Evolutionary conservation across 345 rosid species (phyloP).

Genomic region (Sonneratia caseolaris): DNA sequence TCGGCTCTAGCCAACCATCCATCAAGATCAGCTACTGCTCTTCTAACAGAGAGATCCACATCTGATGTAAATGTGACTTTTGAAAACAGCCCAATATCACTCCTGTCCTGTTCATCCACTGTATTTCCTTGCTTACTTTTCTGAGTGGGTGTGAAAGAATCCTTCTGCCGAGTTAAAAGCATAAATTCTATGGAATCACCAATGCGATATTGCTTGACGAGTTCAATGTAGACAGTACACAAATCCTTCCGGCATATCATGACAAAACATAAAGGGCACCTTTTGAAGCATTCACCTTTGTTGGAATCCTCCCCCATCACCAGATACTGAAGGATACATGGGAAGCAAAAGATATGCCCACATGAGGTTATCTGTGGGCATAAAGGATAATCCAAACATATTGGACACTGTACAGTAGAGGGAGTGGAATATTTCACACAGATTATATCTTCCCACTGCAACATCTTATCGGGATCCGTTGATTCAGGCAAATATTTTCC

Average conservation of each 20-base stretch:
- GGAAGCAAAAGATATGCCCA: constrained; percentile 97
- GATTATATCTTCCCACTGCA: constrained; percentile 82
- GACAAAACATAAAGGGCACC: constrained; percentile 90
- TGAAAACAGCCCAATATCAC: constrained; percentile 38
- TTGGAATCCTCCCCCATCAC: constrained; percentile 62
- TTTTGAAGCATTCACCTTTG: constrained; percentile 51
- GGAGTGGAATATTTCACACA: constrained; percentile 81
- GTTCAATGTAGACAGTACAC: constrained; percentile 65
- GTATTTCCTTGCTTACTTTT: constrained; percentile 28
- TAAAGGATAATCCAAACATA: constrained; percentile 82
- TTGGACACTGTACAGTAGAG: constrained; percentile 76
- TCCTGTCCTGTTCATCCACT: constrained; percentile 9
- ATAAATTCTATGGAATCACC: constrained; percentile 64
- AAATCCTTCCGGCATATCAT: constrained; percentile 76
- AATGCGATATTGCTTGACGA: constrained; percentile 47
- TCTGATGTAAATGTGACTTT: constrained; percentile 79
- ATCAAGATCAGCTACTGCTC: constrained; percentile 80
- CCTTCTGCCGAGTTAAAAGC: constrained; percentile 74
- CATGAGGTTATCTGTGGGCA: constrained; percentile 95
- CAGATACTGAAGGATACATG: constrained; percentile 73
- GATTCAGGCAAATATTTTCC: constrained; percentile 52
- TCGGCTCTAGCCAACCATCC: constrained; percentile 83
- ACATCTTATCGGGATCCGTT: constrained; percentile 85
- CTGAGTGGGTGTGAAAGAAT: constrained; percentile 43
- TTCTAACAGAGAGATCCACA: constrained; percentile 70